phyloP scores from a whole-genome alignment of 108 stramenopile genomes.

The Fragilaria radians region DNA sequence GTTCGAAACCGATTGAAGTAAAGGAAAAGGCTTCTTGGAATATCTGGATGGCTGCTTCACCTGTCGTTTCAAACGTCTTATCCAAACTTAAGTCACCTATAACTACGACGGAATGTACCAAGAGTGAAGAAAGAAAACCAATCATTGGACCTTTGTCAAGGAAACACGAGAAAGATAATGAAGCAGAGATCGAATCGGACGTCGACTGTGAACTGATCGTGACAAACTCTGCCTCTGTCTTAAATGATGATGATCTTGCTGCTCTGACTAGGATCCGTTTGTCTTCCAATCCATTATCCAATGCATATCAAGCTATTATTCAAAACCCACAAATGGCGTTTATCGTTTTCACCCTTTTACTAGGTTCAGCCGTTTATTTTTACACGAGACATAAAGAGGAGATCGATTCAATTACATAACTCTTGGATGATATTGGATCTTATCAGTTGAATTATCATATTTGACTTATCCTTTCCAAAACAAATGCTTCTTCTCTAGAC shows the following conservation, averaged over 20 bases:
- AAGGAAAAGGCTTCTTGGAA: neutral
- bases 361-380: conserved; percentile 5
- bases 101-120: neutral
- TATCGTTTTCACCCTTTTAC: conserved; percentile 25
- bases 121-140: conserved; percentile 1
- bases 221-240: conserved; percentile 11
- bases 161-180: neutral
- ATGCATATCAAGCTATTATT: neutral
- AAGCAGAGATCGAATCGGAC: neutral
- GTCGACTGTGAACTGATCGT: conserved; percentile 9
- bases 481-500: neutral
- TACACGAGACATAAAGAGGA: conserved; percentile 8
- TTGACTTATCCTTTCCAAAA: neutral
- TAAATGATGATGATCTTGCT: conserved; percentile 25
- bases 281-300: neutral
- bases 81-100: neutral
- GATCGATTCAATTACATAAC: conserved; percentile 15
- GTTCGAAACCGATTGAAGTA: too few relatives aligned
- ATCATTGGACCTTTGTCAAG: neutral
- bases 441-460: conserved; percentile 4
- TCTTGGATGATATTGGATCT: neutral
- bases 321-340: conserved; percentile 19
- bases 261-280: conserved; percentile 12
- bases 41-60: neutral
- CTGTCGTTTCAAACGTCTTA: neutral